Evolutionary conservation across 768 basidiomycete genomes (phyloP), one percentile per base, ranked within the genome.

Genomic region (Agaricus subrufescens): DNA sequence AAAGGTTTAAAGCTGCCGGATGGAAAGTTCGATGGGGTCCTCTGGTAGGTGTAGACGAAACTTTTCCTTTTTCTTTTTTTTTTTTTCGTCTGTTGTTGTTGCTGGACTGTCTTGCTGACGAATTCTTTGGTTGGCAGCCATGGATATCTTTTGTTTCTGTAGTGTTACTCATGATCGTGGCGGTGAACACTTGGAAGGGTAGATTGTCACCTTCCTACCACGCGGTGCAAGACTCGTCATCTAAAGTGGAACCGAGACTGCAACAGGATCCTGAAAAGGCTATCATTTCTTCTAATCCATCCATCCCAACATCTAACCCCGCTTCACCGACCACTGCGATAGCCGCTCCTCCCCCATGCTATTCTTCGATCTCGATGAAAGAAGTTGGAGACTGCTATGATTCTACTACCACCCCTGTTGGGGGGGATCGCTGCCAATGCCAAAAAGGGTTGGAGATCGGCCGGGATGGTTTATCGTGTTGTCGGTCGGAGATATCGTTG

Each of bases 141-240:
- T 72, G 68, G 70, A 64, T 75, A 61, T 71, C 74, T 1, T 65
- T 75, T 29, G 56, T 65, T n/a, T 66, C 67, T 1, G 68, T 64
- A 1, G 39, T 73, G 10, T 43, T 71, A 19, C 62, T 74, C 7
- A 56, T 71, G 3, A 44, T 56, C 6, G 65, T 64, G 2, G 56
- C 27, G 14, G 12, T 56, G 27, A 56, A 49, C 10, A 42, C 46
- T 19, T 31, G 27, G 39, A 50, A 43, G 12, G 40, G 46, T 14
- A 30, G 47, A 25, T 31, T 49, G 11, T 40, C 46, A 12, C 14
- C 38, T 2, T 5, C 29, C 11, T 43, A 30, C 12, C 10, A 40
- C 15, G 9, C 27, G 6, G 2, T 47, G 14, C 39, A 14, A 9
- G n/a, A 48, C 14, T 29, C 27, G 14, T n/a, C 54, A 12, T 55